Percentiles rank a stretch among this genome's conserved stretches.
phyloP scores from a whole-genome alignment of 768 basidiomycete genomes.

The Mycena venus region DNA sequence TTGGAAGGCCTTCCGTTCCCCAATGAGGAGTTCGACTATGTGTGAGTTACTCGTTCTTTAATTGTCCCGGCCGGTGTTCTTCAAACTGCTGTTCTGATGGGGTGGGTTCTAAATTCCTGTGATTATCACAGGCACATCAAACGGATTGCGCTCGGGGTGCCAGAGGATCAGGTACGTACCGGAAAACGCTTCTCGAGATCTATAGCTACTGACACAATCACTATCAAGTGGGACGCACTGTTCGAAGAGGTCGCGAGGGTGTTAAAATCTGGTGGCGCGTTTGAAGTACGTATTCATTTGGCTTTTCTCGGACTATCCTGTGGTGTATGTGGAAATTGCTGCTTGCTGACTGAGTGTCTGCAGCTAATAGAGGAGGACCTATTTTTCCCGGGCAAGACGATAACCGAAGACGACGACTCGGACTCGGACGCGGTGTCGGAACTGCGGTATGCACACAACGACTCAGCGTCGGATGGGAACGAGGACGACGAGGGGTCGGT shows the following conservation, averaged over 20 bases:
- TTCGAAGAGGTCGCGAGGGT: constrained; percentile 80
- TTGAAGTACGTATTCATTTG: constrained; percentile 62
- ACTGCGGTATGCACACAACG: constrained; percentile 34
- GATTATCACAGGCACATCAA: constrained; percentile 68
- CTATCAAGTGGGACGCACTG: constrained; percentile 70
- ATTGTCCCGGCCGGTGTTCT: neutral
- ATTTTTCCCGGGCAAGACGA: constrained; percentile 72
- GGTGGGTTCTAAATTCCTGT: neutral
- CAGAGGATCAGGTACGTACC: constrained; percentile 75
- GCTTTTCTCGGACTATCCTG: neutral
- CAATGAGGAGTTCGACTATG: constrained; percentile 82
- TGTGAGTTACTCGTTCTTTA: constrained; percentile 62
- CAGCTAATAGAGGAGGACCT: constrained; percentile 84
- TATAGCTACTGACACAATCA: constrained; percentile 40
- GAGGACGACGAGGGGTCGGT: constrained; percentile 33
- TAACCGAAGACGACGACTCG: constrained; percentile 50
- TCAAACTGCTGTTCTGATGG: neutral
- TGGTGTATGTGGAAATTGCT: neutral
- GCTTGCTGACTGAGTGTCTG: neutral
- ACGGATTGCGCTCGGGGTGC: constrained; percentile 80
- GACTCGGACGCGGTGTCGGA: constrained; percentile 42
- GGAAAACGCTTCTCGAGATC: neutral
- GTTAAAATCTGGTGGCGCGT: constrained; percentile 80
- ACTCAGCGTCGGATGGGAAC: constrained; percentile 15
- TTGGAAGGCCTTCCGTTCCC: constrained; percentile 79